Evolutionary conservation across 345 rosid species (phyloP).

Genomic region (Melaleuca alternifolia): DNA sequence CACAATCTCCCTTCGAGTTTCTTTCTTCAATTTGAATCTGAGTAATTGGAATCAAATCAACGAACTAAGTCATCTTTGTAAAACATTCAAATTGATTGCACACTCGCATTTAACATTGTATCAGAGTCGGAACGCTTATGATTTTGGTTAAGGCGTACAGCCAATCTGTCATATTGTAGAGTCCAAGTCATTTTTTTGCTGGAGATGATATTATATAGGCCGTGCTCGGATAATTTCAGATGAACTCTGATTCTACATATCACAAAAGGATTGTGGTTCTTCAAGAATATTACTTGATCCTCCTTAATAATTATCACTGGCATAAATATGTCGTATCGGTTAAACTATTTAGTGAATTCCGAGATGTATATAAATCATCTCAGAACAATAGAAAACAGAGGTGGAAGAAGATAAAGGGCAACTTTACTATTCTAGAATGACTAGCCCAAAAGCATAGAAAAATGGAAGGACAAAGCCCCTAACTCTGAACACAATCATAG

Average conservation of each 20-base stretch:
- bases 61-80: neutral
- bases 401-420: neutral
- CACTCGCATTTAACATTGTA: neutral
- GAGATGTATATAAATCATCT: neutral
- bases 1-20: neutral
- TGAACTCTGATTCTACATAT: neutral
- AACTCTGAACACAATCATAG: slow-evolving; percentile 20
- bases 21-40: neutral
- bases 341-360: too few relatives aligned
- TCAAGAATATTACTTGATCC: neutral
- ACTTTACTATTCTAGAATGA: neutral
- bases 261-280: neutral
- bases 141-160: neutral
- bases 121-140: neutral
- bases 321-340: neutral
- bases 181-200: neutral
- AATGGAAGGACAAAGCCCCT: neutral
- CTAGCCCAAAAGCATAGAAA: neutral
- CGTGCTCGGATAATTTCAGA: neutral
- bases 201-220: neutral
- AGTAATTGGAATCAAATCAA: neutral
- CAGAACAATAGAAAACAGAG: neutral
- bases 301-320: neutral
- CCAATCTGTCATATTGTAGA: neutral
- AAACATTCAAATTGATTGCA: neutral